Base-by-base conservation (phyloP, 768 basidiomycete genomes). In the Kwoniella shandongensis region DNA sequence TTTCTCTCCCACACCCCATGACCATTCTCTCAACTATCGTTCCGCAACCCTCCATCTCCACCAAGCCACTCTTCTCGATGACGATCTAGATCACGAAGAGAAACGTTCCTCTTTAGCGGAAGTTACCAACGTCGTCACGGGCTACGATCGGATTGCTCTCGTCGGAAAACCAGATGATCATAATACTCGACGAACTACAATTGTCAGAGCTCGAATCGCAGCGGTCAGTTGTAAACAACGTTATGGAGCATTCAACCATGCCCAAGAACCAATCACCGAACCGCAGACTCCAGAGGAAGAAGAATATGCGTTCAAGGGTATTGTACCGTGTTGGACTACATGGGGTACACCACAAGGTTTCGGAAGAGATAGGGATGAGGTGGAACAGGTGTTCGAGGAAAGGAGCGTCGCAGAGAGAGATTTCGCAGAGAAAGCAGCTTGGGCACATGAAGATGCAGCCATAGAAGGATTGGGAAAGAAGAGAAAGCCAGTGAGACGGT, bases 1-100 rank as follows among this genome's bases (percentile, higher is more conserved):
- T 11, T 47, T 55, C 36, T 55, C 59, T 3, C 61, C 61, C n/a
- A 57, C 55, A 26, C 54, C 61, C 3, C 61, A 62, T 20, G 61
- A 62, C 29, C 61, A 62, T 44, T 52, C 61, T 2, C 27, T 62
- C 15, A 62, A 62, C 46, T 62, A 62, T 23, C 49, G 61, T 11
- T 57, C 54, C 15, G 61, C 54, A 3, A 62, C 61, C 5, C 15
- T 62, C 10, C 61, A 62, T 30, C 51, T 62, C 15, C 27, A 20
- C 15, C 5, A 38, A 7, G 54, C 55, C 20, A 8, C 11, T 5
- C 22, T 57, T 1, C n/a, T 62, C 12, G 32, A 51, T 35, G 49
- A 58, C 35, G 47, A 49, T 25, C 35, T 18, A 6, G 38, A 55
- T 7, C 59, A 54, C 18, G 61, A 62, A 26, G 61, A 62, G 40